A percentile compares a stretch with the other conserved stretches of the same genome.
phyloP scores from a whole-genome alignment of 768 basidiomycete species.

The Dioszegia hungarica region DNA sequence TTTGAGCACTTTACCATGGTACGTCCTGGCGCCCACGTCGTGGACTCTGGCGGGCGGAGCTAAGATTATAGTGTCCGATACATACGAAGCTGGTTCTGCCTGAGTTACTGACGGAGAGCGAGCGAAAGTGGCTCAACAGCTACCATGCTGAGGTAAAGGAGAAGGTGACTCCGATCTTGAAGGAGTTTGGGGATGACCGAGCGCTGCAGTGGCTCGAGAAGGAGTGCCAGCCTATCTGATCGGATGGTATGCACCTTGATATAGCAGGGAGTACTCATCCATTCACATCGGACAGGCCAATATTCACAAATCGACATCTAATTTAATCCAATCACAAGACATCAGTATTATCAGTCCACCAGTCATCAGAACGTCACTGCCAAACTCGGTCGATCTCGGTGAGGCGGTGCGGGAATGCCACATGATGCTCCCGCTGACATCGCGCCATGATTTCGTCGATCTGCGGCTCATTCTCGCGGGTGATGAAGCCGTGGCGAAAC shows the following conservation, averaged over 20 bases:
- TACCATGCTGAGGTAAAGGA: slow-evolving; percentile 74
- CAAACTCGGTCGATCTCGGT: too few species aligned
- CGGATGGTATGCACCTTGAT: neutral
- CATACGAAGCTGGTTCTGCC: slow-evolving; percentile 74
- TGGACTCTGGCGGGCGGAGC: neutral
- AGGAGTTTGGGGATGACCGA: slow-evolving; percentile 54
- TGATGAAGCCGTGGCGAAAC: slow-evolving; percentile 54
- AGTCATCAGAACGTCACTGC: too few species aligned
- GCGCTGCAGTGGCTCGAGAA: slow-evolving; percentile 50
- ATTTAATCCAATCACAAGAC: neutral
- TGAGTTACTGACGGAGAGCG: slow-evolving; percentile 60
- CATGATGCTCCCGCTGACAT: slow-evolving; percentile 11
- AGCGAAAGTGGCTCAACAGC: slow-evolving; percentile 72
- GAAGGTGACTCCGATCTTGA: slow-evolving; percentile 68
- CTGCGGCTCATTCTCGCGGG: slow-evolving; percentile 75
- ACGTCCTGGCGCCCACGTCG: slow-evolving; percentile 31
- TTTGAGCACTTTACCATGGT: slow-evolving; percentile 89
- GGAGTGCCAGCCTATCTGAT: slow-evolving; percentile 37
- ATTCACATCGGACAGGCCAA: neutral
- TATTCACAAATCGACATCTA: too few species aligned
- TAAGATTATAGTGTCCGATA: slow-evolving; percentile 63
- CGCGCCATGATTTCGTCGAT: slow-evolving; percentile 60
- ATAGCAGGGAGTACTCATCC: neutral
- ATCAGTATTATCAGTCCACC: neutral
- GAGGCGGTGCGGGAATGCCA: slow-evolving; percentile 10